These are phyloP conservation scores for Phaffia rhodozyma DNA, from an alignment of 1,284 basidiomycete species.

Conservation along the genomic window DNA sequence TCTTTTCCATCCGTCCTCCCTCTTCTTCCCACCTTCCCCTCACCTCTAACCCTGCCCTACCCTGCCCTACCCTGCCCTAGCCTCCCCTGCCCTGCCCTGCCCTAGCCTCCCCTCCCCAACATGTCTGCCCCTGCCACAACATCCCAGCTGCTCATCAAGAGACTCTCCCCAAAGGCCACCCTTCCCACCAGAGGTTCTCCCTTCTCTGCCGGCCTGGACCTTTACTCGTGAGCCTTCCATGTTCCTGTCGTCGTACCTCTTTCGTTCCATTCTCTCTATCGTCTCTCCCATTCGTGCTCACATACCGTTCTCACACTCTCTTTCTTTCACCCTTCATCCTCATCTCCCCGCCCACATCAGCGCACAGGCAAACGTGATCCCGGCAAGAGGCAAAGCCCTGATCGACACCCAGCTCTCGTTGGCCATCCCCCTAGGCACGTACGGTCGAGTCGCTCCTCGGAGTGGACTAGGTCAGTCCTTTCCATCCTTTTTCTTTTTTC, in stretches of 20 bases:
- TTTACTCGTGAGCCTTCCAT: constrained; percentile 57
- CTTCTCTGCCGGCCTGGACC: constrained; percentile 83
- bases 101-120: not conserved
- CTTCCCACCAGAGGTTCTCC: constrained; percentile 78
- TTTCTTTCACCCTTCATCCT: constrained; percentile 25
- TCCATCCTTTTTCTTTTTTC: not conserved
- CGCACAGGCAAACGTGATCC: constrained; percentile 63
- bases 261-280: constrained; percentile 16
- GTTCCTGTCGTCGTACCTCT: constrained; percentile 15
- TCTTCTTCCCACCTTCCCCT: not conserved
- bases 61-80: not conserved
- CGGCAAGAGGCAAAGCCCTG: constrained; percentile 75
- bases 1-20: not conserved
- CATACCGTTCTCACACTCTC: not conserved
- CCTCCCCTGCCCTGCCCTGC: not conserved
- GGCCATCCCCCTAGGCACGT: constrained; percentile 82
- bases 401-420: constrained; percentile 83
- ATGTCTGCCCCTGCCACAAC: constrained; percentile 12
- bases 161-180: constrained; percentile 65
- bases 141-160: constrained; percentile 60
- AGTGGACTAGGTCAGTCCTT: constrained; percentile 68
- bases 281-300: no score
- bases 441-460: constrained; percentile 89
- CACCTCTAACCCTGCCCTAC: not conserved
- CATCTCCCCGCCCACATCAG: constrained; percentile 28